Conservation (phyloP, 306 rosid species). For the Elaeagnus macrophylla region DNA sequence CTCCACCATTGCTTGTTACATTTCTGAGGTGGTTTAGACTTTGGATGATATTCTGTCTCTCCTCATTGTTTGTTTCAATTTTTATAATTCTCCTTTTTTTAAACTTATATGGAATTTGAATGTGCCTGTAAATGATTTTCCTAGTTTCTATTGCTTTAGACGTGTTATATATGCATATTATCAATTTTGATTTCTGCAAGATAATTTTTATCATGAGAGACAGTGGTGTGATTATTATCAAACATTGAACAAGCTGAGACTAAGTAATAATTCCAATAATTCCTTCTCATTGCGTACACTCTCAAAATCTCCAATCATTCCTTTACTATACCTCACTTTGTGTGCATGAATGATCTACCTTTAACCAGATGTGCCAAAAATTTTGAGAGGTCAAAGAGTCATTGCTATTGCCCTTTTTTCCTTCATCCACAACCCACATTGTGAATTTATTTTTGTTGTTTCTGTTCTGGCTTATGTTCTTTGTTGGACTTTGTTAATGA, state of each 20-base stretch:
- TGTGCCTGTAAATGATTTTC: background rate
- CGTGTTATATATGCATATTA: background rate
- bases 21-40: background rate
- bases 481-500: background rate
- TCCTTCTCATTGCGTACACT: too few relatives aligned
- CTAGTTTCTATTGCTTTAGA: background rate
- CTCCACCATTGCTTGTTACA: background rate
- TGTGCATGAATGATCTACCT: too few relatives aligned
- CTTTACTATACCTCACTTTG: too few relatives aligned
- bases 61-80: background rate
- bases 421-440: too few relatives aligned
- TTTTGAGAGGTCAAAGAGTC: too few relatives aligned
- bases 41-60: background rate
- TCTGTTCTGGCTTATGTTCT: background rate
- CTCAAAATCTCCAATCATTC: too few relatives aligned
- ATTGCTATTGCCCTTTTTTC: too few relatives aligned
- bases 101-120: conserved; percentile 2
- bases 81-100: background rate
- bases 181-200: background rate
- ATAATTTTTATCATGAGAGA: background rate
- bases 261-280: too few relatives aligned
- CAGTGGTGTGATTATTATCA: background rate
- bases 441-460: too few relatives aligned
- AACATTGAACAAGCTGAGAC: too few relatives aligned
- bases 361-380: too few relatives aligned